Conservation (phyloP, 768 basidiomycete genomes). For the Russula emetica region DNA sequence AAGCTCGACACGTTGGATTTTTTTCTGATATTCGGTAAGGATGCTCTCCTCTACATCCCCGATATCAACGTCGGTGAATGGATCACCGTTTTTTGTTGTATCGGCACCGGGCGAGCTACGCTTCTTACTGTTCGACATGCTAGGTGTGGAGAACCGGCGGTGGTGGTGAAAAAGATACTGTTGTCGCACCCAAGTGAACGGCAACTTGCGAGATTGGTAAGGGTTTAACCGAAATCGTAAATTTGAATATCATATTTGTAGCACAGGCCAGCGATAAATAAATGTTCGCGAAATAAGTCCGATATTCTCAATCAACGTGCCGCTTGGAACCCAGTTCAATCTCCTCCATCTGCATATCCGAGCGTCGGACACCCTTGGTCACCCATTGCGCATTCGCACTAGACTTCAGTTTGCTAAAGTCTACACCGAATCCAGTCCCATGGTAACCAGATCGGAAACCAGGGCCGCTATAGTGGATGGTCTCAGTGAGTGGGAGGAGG, state of each 20-base stretch:
- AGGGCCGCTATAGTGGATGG: slow-evolving; percentile 84
- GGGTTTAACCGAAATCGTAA: slow-evolving; percentile 18
- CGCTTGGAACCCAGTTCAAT: slow-evolving; percentile 82
- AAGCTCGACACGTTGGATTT: slow-evolving; percentile 66
- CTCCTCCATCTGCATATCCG: slow-evolving; percentile 51
- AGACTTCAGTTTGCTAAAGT: slow-evolving; percentile 35
- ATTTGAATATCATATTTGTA: slow-evolving; percentile 11
- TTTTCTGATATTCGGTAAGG: slow-evolving; percentile 60
- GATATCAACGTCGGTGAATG: slow-evolving; percentile 62
- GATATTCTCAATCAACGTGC: slow-evolving; percentile 55
- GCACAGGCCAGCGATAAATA: slow-evolving; percentile 7
- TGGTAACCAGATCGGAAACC: slow-evolving; percentile 75
- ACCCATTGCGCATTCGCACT: slow-evolving; percentile 40
- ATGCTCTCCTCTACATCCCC: slow-evolving; percentile 68
- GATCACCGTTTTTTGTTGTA: slow-evolving; percentile 55
- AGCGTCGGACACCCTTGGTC: slow-evolving; percentile 35
- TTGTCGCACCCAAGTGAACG: slow-evolving; percentile 6
- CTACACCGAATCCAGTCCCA: slow-evolving; percentile 63
- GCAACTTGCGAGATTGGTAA: slow-evolving; percentile 22
- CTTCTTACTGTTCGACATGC: slow-evolving; percentile 49
- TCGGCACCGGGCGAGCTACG: slow-evolving; percentile 78
- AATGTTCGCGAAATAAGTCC: background rate
- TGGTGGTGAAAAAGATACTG: slow-evolving; percentile 18
- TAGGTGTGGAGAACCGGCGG: background rate
- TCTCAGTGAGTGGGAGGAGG: slow-evolving; percentile 69